These are phyloP conservation scores for Podila verticillata DNA, from an alignment of 192 early-diverging fungal genomes.

Conservation along the genomic window DNA sequence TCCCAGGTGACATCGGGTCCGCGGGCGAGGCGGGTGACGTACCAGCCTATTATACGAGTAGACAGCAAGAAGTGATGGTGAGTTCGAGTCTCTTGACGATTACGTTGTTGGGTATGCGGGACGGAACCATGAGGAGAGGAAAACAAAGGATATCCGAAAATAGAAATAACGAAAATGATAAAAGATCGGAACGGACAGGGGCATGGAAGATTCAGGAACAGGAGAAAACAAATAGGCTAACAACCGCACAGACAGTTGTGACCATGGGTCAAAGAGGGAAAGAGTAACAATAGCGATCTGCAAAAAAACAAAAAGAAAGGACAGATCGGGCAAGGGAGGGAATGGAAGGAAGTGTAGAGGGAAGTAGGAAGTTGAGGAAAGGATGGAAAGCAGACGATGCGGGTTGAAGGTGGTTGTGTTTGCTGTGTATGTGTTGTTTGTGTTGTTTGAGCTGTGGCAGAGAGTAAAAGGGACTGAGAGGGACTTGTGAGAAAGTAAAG, in stretches of 20 bases:
- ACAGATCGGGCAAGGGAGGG: not conserved
- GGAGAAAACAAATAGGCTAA: not conserved
- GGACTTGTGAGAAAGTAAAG: not conserved
- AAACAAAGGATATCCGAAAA: constrained; percentile 1
- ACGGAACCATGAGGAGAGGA: not conserved
- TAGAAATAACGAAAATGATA: not conserved
- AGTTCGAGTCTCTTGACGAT: not conserved
- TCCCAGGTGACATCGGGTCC: constrained; percentile 72
- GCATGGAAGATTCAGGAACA: constrained; percentile 5
- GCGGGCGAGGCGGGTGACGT: constrained; percentile 65
- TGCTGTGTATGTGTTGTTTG: too few species aligned
- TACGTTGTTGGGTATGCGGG: not conserved
- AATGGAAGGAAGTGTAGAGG: not conserved
- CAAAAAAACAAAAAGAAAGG: not conserved
- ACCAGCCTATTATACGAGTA: constrained; percentile 44
- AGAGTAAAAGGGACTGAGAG: not conserved
- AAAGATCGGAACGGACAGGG: not conserved
- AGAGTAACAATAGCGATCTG: too few species aligned
- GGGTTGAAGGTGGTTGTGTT: too few species aligned
- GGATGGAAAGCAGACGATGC: not conserved
- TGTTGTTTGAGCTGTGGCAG: not conserved
- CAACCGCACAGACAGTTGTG: constrained; percentile 5
- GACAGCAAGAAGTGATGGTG: not conserved
- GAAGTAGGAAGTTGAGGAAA: not conserved
- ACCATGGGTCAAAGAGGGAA: not conserved